phyloP scores from a whole-genome alignment of 228 moss, liverwort and hornwort genomes.

The Sphagnum magellanicum region DNA sequence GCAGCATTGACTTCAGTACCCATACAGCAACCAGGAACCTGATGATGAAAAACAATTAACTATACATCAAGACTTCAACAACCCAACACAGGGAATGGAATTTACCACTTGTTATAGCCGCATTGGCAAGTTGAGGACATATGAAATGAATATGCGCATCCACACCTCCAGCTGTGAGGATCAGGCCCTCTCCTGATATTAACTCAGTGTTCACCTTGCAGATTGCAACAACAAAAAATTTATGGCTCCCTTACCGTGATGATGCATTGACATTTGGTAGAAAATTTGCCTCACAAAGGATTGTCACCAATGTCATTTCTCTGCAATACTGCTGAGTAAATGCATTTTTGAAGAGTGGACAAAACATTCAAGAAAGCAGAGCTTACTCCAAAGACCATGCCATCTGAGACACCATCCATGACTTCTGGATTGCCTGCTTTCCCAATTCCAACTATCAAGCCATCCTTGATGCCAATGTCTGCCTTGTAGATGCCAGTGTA shows the following conservation, averaged over 20 bases:
- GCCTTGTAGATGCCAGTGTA: slow-evolving; percentile 85
- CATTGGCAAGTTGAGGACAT: slow-evolving; percentile 79
- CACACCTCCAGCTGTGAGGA: slow-evolving; percentile 86
- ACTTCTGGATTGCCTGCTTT: slow-evolving; percentile 96
- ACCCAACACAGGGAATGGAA: neutral
- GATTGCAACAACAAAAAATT: slow-evolving; percentile 15
- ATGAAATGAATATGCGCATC: slow-evolving; percentile 90
- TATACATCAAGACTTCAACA: too few species aligned
- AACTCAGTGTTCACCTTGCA: slow-evolving; percentile 86
- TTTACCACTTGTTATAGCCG: slow-evolving; percentile 72
- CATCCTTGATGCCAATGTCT: slow-evolving; percentile 74
- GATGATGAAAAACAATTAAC: too few species aligned
- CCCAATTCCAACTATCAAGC: slow-evolving; percentile 69
- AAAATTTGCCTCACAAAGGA: too few species aligned
- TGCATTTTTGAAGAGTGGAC: too few species aligned
- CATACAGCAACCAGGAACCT: too few species aligned
- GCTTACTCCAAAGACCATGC: slow-evolving; percentile 81
- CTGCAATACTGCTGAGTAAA: too few species aligned
- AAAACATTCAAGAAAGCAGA: neutral
- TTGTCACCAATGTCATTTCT: too few species aligned
- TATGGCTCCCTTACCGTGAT: neutral
- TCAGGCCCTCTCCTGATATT: slow-evolving; percentile 63
- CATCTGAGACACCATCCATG: slow-evolving; percentile 68
- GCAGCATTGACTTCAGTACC: neutral
- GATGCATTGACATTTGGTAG: too few species aligned